These are phyloP conservation scores for Candida nitratophila DNA, from an alignment of 805 yeast genomes.

Conservation along the genomic window DNA sequence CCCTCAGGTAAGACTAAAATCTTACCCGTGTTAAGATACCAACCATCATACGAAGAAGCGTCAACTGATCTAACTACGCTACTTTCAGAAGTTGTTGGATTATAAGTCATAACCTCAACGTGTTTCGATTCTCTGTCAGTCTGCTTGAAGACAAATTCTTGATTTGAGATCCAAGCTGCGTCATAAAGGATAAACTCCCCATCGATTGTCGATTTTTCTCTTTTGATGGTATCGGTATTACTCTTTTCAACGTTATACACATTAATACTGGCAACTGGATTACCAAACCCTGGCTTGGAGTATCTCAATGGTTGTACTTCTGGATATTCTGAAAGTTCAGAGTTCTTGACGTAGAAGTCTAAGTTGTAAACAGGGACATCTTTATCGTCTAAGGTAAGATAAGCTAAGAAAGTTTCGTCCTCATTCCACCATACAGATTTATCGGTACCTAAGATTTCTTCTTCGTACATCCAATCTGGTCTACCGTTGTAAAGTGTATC, in stretches of 20 bases:
- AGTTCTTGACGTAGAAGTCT: slow-evolving; percentile 38
- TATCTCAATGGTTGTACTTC: slow-evolving; percentile 41
- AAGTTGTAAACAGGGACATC: slow-evolving; percentile 45
- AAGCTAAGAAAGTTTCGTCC: slow-evolving; percentile 48
- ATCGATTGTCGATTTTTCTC: slow-evolving; percentile 26
- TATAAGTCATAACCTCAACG: slow-evolving; percentile 42
- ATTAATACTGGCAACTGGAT: slow-evolving; percentile 47
- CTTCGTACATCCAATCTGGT: slow-evolving; percentile 84
- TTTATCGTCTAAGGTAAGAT: slow-evolving; percentile 52
- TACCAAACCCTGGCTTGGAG: slow-evolving; percentile 65
- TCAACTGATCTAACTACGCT: slow-evolving; percentile 39
- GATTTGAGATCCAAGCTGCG: slow-evolving; percentile 48
- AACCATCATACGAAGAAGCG: slow-evolving; percentile 42
- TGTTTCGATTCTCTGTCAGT: slow-evolving; percentile 56
- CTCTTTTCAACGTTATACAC: slow-evolving; percentile 30
- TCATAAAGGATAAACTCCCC: slow-evolving; percentile 53
- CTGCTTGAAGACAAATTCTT: slow-evolving; percentile 47
- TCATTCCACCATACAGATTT: slow-evolving; percentile 70
- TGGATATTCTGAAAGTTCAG: slow-evolving; percentile 34
- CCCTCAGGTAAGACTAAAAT: slow-evolving; percentile 31
- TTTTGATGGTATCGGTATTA: slow-evolving; percentile 15
- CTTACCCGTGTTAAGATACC: slow-evolving; percentile 39
- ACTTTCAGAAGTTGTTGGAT: slow-evolving; percentile 26
- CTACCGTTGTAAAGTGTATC: slow-evolving; percentile 52
- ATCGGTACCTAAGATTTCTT: slow-evolving; percentile 59